Base-by-base conservation (phyloP, 2,329 filamentous ascomycete genomes). In the Exophiala sp. region DNA sequence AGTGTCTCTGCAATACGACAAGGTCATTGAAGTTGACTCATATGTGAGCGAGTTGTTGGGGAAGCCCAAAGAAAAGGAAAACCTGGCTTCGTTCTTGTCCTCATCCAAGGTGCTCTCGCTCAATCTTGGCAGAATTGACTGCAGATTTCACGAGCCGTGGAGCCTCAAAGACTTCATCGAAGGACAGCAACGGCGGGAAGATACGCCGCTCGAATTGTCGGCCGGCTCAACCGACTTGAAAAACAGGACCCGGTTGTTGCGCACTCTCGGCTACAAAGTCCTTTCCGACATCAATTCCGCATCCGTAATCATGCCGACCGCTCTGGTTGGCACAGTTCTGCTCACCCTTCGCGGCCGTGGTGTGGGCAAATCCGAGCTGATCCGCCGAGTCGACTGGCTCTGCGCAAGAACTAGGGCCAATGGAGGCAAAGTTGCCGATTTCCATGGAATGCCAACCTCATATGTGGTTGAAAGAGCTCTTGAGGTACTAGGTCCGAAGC, bases 1-100 rank as follows among this genome's bases (percentile, higher is more conserved):
- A 0, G 93, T 98, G 39, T 94, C 87, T 66, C 96, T 90, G 0
- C 93, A 98, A 65, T 98, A 98, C 65, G 93, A 98, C 74, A 98
- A 97, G 65, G 93, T 98, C 48, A 94, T 98, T 52, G 93, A 98
- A 68, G 95, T 94, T 1, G 89, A 95, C 68, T 93, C 89, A 3
- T 98, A 98, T 63, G 91, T 97, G 38, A 93, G 83, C 27, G 93
- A 98, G 67, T 78, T 98, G 1, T 77, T 98, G 0, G 93, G 93
- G 2, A 84, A 94, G 55, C 93, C 93, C 0, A 98, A 98, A 69
- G 88, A 88, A 63, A 95, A 95, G 65, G 93, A 98, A 65, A 96
- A 95, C 55, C 72, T 98, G 30, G 80, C 83, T 27, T 88, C 94
- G 62, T 95, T 98, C 60, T 70, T 98, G n/a, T 85, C 85, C 1